Conservation (phyloP, 768 basidiomycete genomes). For the Lactarius hengduanensis region DNA sequence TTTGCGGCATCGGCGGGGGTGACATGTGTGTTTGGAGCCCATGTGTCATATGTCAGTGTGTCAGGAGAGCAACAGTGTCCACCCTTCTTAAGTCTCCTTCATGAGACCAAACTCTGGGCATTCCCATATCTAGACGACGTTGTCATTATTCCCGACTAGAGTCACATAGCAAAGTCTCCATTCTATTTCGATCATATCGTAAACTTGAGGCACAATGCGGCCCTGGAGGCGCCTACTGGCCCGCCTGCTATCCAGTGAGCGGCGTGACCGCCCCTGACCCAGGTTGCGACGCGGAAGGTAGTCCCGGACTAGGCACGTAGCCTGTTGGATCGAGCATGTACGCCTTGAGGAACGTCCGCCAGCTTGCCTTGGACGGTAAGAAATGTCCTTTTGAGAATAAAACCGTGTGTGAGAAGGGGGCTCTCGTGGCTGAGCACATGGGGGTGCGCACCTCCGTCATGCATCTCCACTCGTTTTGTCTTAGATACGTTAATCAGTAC, state of each 20-base stretch:
- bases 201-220: constrained; percentile 15
- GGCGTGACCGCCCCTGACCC: constrained; percentile 53
- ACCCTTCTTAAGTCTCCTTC: background rate
- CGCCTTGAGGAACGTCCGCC: constrained; percentile 71
- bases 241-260: background rate
- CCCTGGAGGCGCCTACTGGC: constrained; percentile 6
- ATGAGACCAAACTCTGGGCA: constrained; percentile 1
- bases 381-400: constrained; percentile 61
- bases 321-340: constrained; percentile 57
- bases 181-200: constrained; percentile 16
- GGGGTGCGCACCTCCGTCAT: constrained; percentile 65
- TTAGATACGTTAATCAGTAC: constrained; percentile 53
- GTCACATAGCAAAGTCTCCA: constrained; percentile 1
- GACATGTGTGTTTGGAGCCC: constrained; percentile 1
- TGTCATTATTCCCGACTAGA: constrained; percentile 10
- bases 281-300: constrained; percentile 37
- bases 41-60: constrained; percentile 5
- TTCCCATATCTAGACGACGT: constrained; percentile 4
- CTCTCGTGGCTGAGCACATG: background rate
- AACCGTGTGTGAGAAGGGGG: background rate
- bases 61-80: background rate
- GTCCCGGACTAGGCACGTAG: constrained; percentile 46
- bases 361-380: constrained; percentile 72
- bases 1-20: background rate
- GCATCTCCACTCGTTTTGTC: constrained; percentile 65